Evolutionary conservation across 345 rosid genomes (phyloP).

Genomic region (Abelmoschus esculentus): DNA sequence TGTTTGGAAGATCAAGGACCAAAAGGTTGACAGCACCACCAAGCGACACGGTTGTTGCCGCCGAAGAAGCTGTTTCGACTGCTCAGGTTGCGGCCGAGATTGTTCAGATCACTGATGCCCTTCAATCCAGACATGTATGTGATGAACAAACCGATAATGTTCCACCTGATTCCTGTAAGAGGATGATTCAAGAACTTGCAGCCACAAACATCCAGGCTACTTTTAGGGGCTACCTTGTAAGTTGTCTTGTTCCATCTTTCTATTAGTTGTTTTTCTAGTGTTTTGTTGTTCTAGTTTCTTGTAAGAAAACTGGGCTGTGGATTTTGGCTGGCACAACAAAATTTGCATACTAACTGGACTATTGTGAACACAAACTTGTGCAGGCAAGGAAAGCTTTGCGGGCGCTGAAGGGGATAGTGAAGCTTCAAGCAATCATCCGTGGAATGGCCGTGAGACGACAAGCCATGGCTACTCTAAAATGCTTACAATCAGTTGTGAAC

Average conservation of each 20-base stretch:
- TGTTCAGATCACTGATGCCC: slow-evolving; percentile 27
- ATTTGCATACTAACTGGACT: too few species aligned
- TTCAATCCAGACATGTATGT: slow-evolving; percentile 20
- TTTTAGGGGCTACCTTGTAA: slow-evolving; percentile 76
- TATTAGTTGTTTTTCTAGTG: too few species aligned
- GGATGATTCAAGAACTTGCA: slow-evolving; percentile 21
- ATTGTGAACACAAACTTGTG: too few species aligned
- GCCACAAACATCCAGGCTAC: slow-evolving; percentile 62
- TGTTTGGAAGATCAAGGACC: slow-evolving; percentile 47
- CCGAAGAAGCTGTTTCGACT: slow-evolving; percentile 45
- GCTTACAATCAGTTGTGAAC: slow-evolving; percentile 75
- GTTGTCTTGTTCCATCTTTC: slow-evolving; percentile 12
- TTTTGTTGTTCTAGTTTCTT: too few species aligned
- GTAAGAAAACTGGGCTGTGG: neutral
- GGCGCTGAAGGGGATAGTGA: slow-evolving; percentile 87
- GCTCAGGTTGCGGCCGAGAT: slow-evolving; percentile 29
- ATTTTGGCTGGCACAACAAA: neutral
- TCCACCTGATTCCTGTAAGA: neutral
- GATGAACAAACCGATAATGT: slow-evolving; percentile 16
- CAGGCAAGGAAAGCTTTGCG: slow-evolving; percentile 75
- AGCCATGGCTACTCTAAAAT: slow-evolving; percentile 65
- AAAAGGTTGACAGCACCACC: slow-evolving; percentile 36
- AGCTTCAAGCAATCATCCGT: slow-evolving; percentile 82
- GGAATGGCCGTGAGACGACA: slow-evolving; percentile 78
- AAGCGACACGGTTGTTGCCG: slow-evolving; percentile 22